Evolutionary conservation across 345 rosid genomes (phyloP), one percentile per base, ranked within the genome.

Genomic region (Clarkia xantiana): DNA sequence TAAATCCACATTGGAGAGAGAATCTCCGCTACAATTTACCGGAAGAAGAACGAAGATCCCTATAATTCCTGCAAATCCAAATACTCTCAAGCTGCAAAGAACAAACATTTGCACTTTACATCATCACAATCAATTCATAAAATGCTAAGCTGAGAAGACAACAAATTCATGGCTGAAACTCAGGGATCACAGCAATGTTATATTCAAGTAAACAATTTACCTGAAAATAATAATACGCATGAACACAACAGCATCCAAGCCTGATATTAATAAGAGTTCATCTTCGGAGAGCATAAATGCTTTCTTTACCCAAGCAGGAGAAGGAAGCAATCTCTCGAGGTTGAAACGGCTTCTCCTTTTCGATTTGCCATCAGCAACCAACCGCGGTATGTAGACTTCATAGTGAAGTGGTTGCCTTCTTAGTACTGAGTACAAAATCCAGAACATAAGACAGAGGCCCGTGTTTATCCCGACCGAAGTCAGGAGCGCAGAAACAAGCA

Each of bases 1-100:
- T 23, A 83, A 86, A 69, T 86, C 79, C 46, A 86, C 64, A 65
- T 69, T 66, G 0, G 50, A 43, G 51, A 90, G 77, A 60, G 73
- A 77, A 67, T 71, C 78, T 34, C 97, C 97, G 0, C 61, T 57
- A 74, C 79, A 71, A 65, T 90, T 81, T 43, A 90, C 81, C 57
- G 98, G 98, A 64, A 90, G 86, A 72, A 90, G 75, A 72, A 83
- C 73, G 71, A 83, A 76, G 64, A 78, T 52, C 55, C 98, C 98
- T 50, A 90, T 77, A 61, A 86, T 56, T 54, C 89, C 98, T 55
- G 93, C 89, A 43, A 86, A 74, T 64, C 78, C 56, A 74, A 86
- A 90, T 55, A 90, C 80, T 69, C 73, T 83, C 76, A 86, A 75
- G 71, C 98, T 90, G 85, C 75, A 83, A 49, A 58, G 16, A 29